Percentiles rank a stretch among this genome's conserved stretches.
These are phyloP conservation scores for Carex sylvatica DNA, from an alignment of 202 grass and related monocot genomes.

Conservation along the genomic window DNA sequence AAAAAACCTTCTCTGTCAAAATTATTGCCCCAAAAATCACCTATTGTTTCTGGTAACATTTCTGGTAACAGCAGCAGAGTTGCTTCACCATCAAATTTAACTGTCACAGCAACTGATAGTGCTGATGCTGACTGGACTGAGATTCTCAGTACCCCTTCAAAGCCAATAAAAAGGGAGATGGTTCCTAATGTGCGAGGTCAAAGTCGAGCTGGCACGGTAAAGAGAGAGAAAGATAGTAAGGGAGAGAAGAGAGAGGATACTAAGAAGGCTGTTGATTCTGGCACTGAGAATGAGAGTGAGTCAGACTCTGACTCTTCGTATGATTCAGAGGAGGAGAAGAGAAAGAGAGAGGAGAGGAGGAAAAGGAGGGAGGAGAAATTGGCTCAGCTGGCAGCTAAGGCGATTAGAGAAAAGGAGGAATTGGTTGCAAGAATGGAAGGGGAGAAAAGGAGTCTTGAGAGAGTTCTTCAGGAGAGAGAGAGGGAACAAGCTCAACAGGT, in stretches of 20 bases:
- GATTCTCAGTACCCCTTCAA: slow-evolving; percentile 35
- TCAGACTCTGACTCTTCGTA: slow-evolving; percentile 66
- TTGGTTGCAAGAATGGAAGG: slow-evolving; percentile 45
- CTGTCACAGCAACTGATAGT: slow-evolving; percentile 10
- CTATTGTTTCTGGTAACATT: slow-evolving; percentile 10
- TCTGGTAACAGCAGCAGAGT: slow-evolving; percentile 8
- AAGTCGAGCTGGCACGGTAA: neutral
- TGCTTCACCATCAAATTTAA: neutral
- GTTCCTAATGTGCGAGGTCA: slow-evolving; percentile 18
- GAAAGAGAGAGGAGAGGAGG: slow-evolving; percentile 45
- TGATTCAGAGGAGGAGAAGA: slow-evolving; percentile 74
- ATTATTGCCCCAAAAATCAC: slow-evolving; percentile 21
- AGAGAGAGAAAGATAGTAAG: slow-evolving; percentile 27
- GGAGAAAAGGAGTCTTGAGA: slow-evolving; percentile 77
- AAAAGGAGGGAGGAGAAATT: slow-evolving; percentile 58
- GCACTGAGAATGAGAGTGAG: slow-evolving; percentile 2
- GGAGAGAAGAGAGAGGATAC: slow-evolving; percentile 27
- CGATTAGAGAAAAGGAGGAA: slow-evolving; percentile 66
- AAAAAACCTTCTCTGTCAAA: slow-evolving; percentile 35
- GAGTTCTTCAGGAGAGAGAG: slow-evolving; percentile 78
- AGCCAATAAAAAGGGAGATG: slow-evolving; percentile 1
- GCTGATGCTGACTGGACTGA: slow-evolving; percentile 46
- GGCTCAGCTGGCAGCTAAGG: slow-evolving; percentile 36
- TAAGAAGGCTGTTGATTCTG: slow-evolving; percentile 2
- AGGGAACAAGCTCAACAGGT: slow-evolving; percentile 91